These are phyloP conservation scores for Pseudonitzschia multistriata DNA, from an alignment of 108 stramenopile species.

Conservation along the genomic window DNA sequence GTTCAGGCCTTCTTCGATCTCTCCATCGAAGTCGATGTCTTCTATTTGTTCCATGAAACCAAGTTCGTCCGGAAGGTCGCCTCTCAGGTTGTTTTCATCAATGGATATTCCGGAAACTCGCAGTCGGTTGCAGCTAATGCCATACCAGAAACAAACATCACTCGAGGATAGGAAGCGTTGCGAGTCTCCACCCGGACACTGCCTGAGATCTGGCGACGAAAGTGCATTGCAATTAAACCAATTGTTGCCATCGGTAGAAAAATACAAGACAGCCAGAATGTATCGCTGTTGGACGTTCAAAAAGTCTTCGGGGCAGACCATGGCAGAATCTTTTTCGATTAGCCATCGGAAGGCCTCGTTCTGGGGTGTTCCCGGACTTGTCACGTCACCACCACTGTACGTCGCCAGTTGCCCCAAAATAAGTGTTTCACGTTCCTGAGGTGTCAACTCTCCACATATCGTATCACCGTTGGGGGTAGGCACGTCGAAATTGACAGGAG, in stretches of 20 bases:
- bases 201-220: background rate
- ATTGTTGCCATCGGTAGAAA: constrained; percentile 44
- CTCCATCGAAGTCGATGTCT: constrained; percentile 36
- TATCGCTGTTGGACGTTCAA: constrained; percentile 47
- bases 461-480: background rate
- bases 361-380: constrained; percentile 40
- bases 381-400: constrained; percentile 3
- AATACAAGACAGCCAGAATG: constrained; percentile 47
- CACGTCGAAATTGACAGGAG: background rate
- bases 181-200: constrained; percentile 16
- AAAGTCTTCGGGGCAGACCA: constrained; percentile 49
- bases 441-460: constrained; percentile 23
- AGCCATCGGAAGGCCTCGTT: constrained; percentile 58
- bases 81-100: constrained; percentile 41
- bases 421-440: constrained; percentile 7
- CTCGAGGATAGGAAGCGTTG: constrained; percentile 33
- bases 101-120: constrained; percentile 36
- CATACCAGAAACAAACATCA: constrained; percentile 52
- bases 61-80: constrained; percentile 25
- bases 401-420: constrained; percentile 12
- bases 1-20: constrained; percentile 12
- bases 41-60: constrained; percentile 19
- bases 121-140: constrained; percentile 34
- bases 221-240: constrained; percentile 36
- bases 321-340: constrained; percentile 37